Base-by-base conservation (phyloP, 2,329 filamentous ascomycete genomes). In the Ustilaginoidea virens region DNA sequence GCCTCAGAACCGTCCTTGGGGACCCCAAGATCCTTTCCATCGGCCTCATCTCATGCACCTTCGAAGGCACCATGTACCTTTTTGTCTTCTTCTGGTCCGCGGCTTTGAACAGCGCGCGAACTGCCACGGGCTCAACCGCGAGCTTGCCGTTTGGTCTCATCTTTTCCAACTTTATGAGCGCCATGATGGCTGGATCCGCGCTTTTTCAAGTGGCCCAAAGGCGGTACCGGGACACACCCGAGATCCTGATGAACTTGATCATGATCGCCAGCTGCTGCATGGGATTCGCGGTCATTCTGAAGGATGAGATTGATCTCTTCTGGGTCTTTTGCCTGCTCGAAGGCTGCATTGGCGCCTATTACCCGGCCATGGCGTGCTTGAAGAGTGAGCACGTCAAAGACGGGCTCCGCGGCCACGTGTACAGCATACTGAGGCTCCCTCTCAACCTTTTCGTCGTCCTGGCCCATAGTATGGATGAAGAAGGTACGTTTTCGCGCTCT, bases 21-120 rank as follows among this genome's bases (percentile, higher is more conserved):
- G 12, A 36, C 19, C 28, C 27, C 17, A 34, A 60, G 3, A 60
- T 73, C 29, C 42, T 68, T 12, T 54, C 62, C 2, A 49, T 74
- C 4, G 58, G 55, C 2, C 45, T 72, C 23, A 56, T 61, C 3
- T 64, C 65, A 4, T 69, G 60, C 33, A 60, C 69, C 42, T 72
- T 74, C 39, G 70, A 75, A 47, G 67, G 67, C 13, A 60, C 65
- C 17, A 67, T 74, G 55, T 74, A 73, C 40, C 54, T 74, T 8
- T 73, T 73, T 40, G 64, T 74, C 32, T 74, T 72, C 46, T 72
- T 70, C 51, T 73, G 69, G 61, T 64, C 66, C 1, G 61, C 66
- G 1, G 60, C 66, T 3, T 48, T 74, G n/a, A 61, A 54, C 34
- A 50, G 53, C 10, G 50, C 55, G 8, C 53, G 55, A 23, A 39